Base-by-base conservation (phyloP, 768 basidiomycete genomes). In the Lyophyllum semitale region DNA sequence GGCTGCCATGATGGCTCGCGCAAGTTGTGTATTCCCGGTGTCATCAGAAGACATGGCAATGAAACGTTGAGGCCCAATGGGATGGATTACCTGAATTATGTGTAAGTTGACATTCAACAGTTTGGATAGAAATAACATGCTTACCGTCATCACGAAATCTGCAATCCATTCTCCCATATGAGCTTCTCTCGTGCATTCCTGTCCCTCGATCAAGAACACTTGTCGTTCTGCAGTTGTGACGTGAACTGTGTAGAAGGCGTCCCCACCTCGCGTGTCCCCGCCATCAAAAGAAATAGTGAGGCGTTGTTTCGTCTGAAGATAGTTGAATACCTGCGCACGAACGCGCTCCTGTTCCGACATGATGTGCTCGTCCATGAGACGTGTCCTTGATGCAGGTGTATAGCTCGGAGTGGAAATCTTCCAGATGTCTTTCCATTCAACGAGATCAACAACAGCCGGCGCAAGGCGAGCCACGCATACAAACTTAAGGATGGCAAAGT, bases 281-380 rank as follows among this genome's bases (percentile, higher is more conserved):
- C 68, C 68, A 51, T 70, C 67, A 33, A 64, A 70, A 0, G 65
- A 65, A 15, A 68, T 43, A 25, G 54, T 66, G 32, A 69, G 51
- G 11, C 56, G 27, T 0, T 35, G 17, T 35, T 64, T 33, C 0
- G 53, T 59, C 26, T 52, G 43, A n/a, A 69, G 62, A 27, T 54
- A 27, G 0, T 42, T 32, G 23, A 67, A 35, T 29, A 64, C 59
- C 12, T 54, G 27, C 15, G 55, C 13, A 1, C 57, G 33, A 44
- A 71, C 63, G 43, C 46, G 40, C 9, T 55, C 61, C 43, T 60
- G 60, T 35, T 69, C 63, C 1, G 56, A 54, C 58, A 60, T 56
- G 25, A 71, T 68, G 20, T 66, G 65, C 13, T 53, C 48, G 9
- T 69, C 68, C 25, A 59, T 55, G 2, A 71, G 56, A 18, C 50